A percentile compares a stretch with the other conserved stretches of the same genome.
These are phyloP conservation scores for Amaranthus tricolor DNA, from an alignment of 179 eudicot genomes.

Conservation along the genomic window DNA sequence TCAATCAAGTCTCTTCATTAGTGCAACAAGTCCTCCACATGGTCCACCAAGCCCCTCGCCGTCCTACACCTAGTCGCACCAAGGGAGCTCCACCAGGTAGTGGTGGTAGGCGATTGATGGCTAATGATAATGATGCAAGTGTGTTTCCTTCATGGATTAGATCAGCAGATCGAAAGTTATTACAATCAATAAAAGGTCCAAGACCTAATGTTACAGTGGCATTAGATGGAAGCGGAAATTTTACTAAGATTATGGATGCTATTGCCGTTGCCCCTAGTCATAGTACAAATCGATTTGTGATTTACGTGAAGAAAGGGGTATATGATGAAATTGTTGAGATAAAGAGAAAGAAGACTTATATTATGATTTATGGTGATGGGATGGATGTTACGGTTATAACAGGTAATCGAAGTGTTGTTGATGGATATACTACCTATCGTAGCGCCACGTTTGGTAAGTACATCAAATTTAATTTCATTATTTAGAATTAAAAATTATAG, in stretches of 20 bases:
- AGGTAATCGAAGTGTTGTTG: constrained; percentile 59
- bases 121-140: neutral
- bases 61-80: neutral
- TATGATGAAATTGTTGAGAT: constrained; percentile 80
- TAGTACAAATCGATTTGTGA: constrained; percentile 51
- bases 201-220: constrained; percentile 64
- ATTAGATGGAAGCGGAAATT: constrained; percentile 69
- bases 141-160: constrained; percentile 61
- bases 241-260: constrained; percentile 59
- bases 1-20: constrained; percentile 52
- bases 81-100: constrained; percentile 11
- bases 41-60: constrained; percentile 33
- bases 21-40: constrained; percentile 46
- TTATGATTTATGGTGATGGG: constrained; percentile 90
- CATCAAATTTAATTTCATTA: neutral
- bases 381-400: constrained; percentile 67
- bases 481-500: neutral
- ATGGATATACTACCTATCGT: constrained; percentile 83
- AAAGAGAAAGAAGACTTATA: constrained; percentile 65
- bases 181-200: constrained; percentile 34
- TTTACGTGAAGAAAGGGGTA: constrained; percentile 78
- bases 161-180: constrained; percentile 44
- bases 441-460: constrained; percentile 85
- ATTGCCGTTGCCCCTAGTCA: constrained; percentile 52
- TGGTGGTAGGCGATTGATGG: constrained; percentile 30